Base-by-base conservation (phyloP, 1,284 basidiomycete genomes). In the Puccinia hordei region DNA sequence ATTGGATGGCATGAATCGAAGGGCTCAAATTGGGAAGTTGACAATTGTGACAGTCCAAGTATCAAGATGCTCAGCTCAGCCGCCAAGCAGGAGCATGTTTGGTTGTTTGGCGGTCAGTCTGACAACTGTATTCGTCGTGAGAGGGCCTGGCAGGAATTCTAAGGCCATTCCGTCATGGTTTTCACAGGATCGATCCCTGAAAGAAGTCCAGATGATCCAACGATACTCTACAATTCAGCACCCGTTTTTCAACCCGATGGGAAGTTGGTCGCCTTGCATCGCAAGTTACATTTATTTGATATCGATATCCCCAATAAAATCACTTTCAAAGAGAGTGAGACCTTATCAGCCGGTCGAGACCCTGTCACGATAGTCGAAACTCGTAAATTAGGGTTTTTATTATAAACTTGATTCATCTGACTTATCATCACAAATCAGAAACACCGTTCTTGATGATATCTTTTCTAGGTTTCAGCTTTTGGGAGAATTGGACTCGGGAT, bases 271-370 rank as follows among this genome's bases (percentile, higher is more conserved):
- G 92, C 93, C 0, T 90, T 90, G 51, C 94, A 98, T 86, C 90
- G 96, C 76, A 98, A 99, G 86, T 90, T 99, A 0, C 97, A 99
- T 85, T 88, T 99, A 12, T 99, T 99, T 85, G 96, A 99, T 86
- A 98, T 99, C 82, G 93, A 99, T 85, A 96, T 98, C 78, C 95
- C 95, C 0, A 96, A 96, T 24, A 92, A 93, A 86, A 98, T 99
- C 86, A 94, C 88, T 4, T 99, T 99, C 90, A 96, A 97, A 92
- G 97, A 99, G 88, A 97, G 94, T 85, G 93, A 97, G 85, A 94
- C 93, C 0, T 87, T 99, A 71, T 92, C 92, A 0, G 92, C 90
- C 5, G 97, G 97, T 3, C 89, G 87, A 22, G 88, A 88, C 4
- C 44, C 76, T 22, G 86, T 92, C 79, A 96, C 92, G 82, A 91